Percentiles rank a stretch among this genome's conserved stretches.
These are phyloP conservation scores for Kwoniella europaea DNA, from an alignment of 768 basidiomycete species.

Conservation along the genomic window DNA sequence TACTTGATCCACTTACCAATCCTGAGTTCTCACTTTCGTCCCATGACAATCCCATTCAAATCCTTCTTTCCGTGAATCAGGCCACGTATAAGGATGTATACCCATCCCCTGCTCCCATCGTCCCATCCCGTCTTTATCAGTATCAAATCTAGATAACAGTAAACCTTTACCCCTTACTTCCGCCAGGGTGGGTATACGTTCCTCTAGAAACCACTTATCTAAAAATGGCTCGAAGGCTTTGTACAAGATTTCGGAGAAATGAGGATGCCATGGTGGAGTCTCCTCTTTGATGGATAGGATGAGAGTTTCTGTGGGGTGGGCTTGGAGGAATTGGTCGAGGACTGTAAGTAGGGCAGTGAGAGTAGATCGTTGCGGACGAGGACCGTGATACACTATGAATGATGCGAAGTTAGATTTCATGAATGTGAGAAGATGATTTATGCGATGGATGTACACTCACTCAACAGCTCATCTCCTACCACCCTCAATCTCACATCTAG, in stretches of 20 bases:
- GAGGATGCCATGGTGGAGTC: conserved; percentile 63
- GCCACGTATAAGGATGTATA: conserved; percentile 86
- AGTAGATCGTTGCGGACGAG: conserved; percentile 71
- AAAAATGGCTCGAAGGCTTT: conserved; percentile 64
- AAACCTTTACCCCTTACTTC: conserved; percentile 85
- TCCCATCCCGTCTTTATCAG: conserved; percentile 58
- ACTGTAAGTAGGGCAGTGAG: conserved; percentile 71
- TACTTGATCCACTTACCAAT: conserved; percentile 68
- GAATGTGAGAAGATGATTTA: background rate
- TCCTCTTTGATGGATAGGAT: conserved; percentile 92
- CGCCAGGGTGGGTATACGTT: conserved; percentile 77
- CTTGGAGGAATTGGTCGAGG: conserved; percentile 70
- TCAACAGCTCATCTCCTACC: conserved; percentile 66
- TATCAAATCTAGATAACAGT: conserved; percentile 84
- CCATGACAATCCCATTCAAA: conserved; percentile 70
- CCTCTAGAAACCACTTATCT: conserved; percentile 76
- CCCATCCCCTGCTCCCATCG: conserved; percentile 65
- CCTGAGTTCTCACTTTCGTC: conserved; percentile 73
- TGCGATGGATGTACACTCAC: conserved; percentile 16
- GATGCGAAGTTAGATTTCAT: background rate
- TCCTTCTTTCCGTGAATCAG: conserved; percentile 72
- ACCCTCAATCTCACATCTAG: conserved; percentile 80
- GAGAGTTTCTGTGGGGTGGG: conserved; percentile 71
- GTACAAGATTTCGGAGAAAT: conserved; percentile 71
- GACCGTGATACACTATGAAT: conserved; percentile 71